Evolutionary conservation across 106 monocot genomes (phyloP).

Genomic region (Dioscorea zingiberensis): DNA sequence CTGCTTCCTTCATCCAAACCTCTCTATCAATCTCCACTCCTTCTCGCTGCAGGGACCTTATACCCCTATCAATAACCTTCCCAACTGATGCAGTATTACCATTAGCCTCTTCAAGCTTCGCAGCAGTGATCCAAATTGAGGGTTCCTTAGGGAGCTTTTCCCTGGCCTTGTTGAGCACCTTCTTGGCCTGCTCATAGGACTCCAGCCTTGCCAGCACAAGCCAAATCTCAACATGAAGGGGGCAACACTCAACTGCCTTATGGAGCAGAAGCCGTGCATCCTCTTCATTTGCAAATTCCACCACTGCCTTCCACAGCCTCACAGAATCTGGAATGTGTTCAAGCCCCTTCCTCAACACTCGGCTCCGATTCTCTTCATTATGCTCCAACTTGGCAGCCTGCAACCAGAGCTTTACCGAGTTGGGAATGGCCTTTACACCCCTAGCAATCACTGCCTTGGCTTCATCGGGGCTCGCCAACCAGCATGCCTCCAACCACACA

Average conservation of each 20-base stretch:
- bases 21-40: constrained; percentile 85
- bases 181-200: constrained; percentile 89
- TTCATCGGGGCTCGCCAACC: constrained; percentile 78
- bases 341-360: constrained; percentile 84
- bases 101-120: constrained; percentile 97
- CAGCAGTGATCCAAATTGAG: constrained; percentile 95
- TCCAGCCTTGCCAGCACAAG: constrained; percentile 90
- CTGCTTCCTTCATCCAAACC: constrained; percentile 93
- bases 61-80: constrained; percentile 92
- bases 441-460: constrained; percentile 91
- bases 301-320: constrained; percentile 93
- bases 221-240: constrained; percentile 95
- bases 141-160: constrained; percentile 87
- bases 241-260: constrained; percentile 93
- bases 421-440: constrained; percentile 81
- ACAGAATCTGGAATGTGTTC: constrained; percentile 94
- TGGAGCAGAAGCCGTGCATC: constrained; percentile 90
- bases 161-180: constrained; percentile 90
- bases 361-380: constrained; percentile 48
- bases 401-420: constrained; percentile 94
- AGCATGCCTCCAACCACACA: constrained; percentile 93
- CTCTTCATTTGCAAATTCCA: constrained; percentile 88
- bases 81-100: constrained; percentile 65
- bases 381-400: constrained; percentile 77
- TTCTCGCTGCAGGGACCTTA: constrained; percentile 73